Evolutionary conservation across 192 early-diverging fungal species (phyloP), one percentile per base, ranked within the genome.

Genomic region (Spizellomyces sp.): DNA sequence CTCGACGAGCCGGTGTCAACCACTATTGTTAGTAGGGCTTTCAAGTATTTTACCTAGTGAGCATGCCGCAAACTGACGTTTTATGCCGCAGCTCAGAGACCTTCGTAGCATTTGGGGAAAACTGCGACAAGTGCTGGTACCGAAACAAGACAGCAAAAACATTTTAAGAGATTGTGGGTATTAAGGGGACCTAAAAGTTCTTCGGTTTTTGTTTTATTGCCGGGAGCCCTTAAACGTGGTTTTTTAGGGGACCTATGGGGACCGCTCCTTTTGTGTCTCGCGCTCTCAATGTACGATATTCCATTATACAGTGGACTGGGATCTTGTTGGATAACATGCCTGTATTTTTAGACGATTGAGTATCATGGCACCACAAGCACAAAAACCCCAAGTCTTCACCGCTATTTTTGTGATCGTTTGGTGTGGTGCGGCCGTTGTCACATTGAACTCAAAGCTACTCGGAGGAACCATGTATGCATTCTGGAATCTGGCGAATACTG

Each of bases 331-430:
- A 36, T 36, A 36, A 36, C 27, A 36, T 36, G 27, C 27, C 27
- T 36, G 27, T 3, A 36, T 36, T 14, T 22, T 71, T 75, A 93
- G 92, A 50, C 91, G 90, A 5, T 82, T 98, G 83, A 90, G 88
- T 75, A 75, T 93, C 44, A 83, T 85, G 58, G 95, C 94, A 22
- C 87, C 89, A 6, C 80, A 76, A 9, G 88, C 89, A 64, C 96
- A 98, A 84, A 87, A 89, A 19, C 87, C 95, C 0, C 81, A 83
- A 12, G 90, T 96, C 17, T 99, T 99, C 71, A 94, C 95, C 6
- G 89, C 90, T 62, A 89, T 95, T 21, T 99, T 99, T 84, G 90
- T 93, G 21, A 94, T 98, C 75, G 91, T 99, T 10, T 99, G 96
- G 92, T 75, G 88, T 60, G 96, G 96, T n/a, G 89, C 95, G 12